Conservation (phyloP, 495 filamentous ascomycete genomes). For the Beverwykella pulmonaria region DNA sequence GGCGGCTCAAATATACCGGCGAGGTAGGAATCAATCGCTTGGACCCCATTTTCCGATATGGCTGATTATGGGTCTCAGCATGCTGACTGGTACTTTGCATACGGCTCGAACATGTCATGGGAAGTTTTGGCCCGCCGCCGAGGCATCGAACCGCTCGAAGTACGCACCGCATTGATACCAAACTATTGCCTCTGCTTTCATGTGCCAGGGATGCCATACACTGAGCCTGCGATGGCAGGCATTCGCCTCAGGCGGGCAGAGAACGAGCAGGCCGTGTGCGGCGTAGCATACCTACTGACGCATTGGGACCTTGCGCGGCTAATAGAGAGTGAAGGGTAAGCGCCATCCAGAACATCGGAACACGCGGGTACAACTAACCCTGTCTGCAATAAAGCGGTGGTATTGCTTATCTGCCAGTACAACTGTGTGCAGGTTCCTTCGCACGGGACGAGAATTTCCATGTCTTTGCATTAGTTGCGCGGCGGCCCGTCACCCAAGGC, state of each 20-base stretch:
- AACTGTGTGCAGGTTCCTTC: background rate
- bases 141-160: background rate
- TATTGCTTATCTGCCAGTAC: too few species aligned
- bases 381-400: too few species aligned
- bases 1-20: too few species aligned
- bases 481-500: background rate
- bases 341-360: too few species aligned
- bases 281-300: conserved; percentile 13
- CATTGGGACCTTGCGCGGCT: background rate
- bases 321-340: conserved; percentile 21
- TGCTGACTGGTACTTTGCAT: conserved; percentile 28
- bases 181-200: conserved; percentile 13
- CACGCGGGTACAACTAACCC: too few species aligned
- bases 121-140: conserved; percentile 7
- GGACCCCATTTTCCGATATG: too few species aligned
- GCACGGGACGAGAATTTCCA: background rate
- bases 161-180: background rate
- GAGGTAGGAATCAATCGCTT: too few species aligned
- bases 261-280: conserved; percentile 11
- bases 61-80: too few species aligned
- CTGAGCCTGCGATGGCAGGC: conserved; percentile 24
- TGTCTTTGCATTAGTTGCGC: background rate
- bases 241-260: background rate
- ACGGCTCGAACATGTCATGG: conserved; percentile 21
- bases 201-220: conserved; percentile 18